Evolutionary conservation across 495 filamentous ascomycete genomes (phyloP), one percentile per base, ranked within the genome.

Genomic region (Cetradonia linearis): DNA sequence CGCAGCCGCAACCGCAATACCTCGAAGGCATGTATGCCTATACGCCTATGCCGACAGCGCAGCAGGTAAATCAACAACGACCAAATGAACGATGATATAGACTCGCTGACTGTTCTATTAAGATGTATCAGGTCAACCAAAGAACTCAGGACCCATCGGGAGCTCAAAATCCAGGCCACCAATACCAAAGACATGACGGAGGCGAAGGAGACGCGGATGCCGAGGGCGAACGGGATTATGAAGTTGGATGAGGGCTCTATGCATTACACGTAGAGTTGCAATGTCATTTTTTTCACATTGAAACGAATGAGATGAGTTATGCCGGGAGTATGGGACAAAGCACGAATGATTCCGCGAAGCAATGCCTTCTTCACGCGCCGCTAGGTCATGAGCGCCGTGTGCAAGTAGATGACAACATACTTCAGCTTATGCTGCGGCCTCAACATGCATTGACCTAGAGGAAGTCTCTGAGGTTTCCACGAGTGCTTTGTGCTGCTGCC

Each of bases 21-120:
- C 96, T 92, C 69, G 88, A 91, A 63, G 79, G 77, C 56, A 95
- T 96, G 79, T 96, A 96, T 74, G 80, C 81, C 36, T 93, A 89
- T 71, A 80, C 85, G 38, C 77, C 83, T 62, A 86, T 95, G 78
- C 86, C 86, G 63, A 80, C 42, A 44, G 40, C 86, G 62, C 89
- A 91, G 81, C 89, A 91, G 80, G 89, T 92, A 79, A 63, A 80
- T 74, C 33, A 37, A 28, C 11, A 37, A 20, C 16, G 27, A 28
- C 38, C n/a, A 25, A 40, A 20, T 14, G 47, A 25, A 25, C 2
- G 14, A 34, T 58, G 36, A 36, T 23, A 25, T 11, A 40, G 6
- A 44, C 14, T 52, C 20, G 53, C 57, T 65, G 37, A 62, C 36
- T 1, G 10, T 37, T 31, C 5, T n/a, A 34, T n/a, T 34, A 66